phyloP scores from a whole-genome alignment of 2,329 filamentous ascomycete species.

The Pleoardoris graminearum region DNA sequence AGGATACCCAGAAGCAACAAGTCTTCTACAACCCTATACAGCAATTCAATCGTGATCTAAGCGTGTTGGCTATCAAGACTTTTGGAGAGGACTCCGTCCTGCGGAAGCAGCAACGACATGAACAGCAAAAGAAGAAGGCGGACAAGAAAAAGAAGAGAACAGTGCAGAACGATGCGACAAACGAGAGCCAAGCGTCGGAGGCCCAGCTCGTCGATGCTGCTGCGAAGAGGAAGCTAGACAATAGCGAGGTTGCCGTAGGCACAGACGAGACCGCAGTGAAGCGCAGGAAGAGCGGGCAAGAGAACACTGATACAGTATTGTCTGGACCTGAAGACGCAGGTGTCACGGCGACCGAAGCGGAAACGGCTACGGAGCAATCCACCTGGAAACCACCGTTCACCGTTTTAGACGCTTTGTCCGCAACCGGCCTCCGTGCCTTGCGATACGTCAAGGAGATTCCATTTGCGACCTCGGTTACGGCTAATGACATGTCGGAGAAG shows the following conservation, averaged over 20 bases:
- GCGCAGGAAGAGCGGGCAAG: constrained; percentile 30
- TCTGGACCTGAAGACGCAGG: constrained; percentile 11
- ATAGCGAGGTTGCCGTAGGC: constrained; percentile 11
- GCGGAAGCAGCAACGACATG: constrained; percentile 49
- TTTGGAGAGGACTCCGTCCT: constrained; percentile 72
- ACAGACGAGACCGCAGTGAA: constrained; percentile 23
- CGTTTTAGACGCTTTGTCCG: constrained; percentile 94
- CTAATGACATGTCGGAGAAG: constrained; percentile 82
- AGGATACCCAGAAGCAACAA: constrained; percentile 63
- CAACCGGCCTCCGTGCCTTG: constrained; percentile 86
- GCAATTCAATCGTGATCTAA: constrained; percentile 96
- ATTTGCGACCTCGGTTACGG: constrained; percentile 77
- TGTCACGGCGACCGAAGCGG: neutral
- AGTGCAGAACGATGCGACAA: constrained; percentile 13
- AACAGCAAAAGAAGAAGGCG: constrained; percentile 46
- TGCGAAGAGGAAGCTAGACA: constrained; percentile 29
- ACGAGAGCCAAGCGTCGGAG: neutral
- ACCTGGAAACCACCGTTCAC: constrained; percentile 43
- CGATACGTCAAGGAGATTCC: constrained; percentile 92
- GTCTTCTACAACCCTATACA: constrained; percentile 99
- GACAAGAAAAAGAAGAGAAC: constrained; percentile 28
- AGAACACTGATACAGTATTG: constrained; percentile 6
- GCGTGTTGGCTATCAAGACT: constrained; percentile 86
- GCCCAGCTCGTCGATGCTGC: constrained; percentile 11
- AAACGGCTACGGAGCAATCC: constrained; percentile 1